A percentile compares a stretch with the other conserved stretches of the same genome.
These are phyloP conservation scores for Hypomontagnella submonticulosa DNA, from an alignment of 495 filamentous ascomycete species.

Conservation along the genomic window DNA sequence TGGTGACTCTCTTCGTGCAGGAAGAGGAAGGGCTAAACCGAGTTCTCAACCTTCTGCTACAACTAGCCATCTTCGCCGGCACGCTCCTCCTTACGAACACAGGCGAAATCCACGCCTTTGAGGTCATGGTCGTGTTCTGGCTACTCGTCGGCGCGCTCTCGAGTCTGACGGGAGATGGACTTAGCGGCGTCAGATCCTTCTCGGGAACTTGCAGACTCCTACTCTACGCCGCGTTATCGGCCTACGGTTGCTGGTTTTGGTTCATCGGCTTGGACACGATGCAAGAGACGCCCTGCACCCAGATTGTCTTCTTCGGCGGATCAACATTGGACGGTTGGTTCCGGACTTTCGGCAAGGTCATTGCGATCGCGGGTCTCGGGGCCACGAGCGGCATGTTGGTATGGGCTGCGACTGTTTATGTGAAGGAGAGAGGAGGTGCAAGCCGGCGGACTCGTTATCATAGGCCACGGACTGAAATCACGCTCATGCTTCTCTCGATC, in stretches of 20 bases:
- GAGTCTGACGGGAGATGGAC: slow-evolving; percentile 23
- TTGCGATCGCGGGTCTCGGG: slow-evolving; percentile 14
- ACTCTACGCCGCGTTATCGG: slow-evolving; percentile 34
- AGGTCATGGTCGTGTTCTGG: slow-evolving; percentile 33
- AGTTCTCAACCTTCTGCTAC: slow-evolving; percentile 33
- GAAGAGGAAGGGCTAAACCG: slow-evolving; percentile 31
- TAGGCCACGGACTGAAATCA: slow-evolving; percentile 33
- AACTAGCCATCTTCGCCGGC: slow-evolving; percentile 34
- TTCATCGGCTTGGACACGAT: slow-evolving; percentile 26
- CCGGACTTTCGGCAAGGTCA: slow-evolving; percentile 28
- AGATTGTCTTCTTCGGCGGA: slow-evolving; percentile 29
- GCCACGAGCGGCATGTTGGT: slow-evolving; percentile 7
- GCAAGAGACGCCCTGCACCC: slow-evolving; percentile 4
- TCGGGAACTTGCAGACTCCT: slow-evolving; percentile 19
- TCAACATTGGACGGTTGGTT: slow-evolving; percentile 33
- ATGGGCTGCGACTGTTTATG: slow-evolving; percentile 9
- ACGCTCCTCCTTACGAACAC: slow-evolving; percentile 16
- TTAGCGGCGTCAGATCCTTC: slow-evolving; percentile 20
- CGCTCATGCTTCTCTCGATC: slow-evolving; percentile 29
- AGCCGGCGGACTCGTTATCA: neutral
- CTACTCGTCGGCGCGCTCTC: slow-evolving; percentile 32
- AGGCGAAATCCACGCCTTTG: slow-evolving; percentile 22
- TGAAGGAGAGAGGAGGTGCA: neutral
- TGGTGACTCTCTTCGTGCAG: slow-evolving; percentile 33
- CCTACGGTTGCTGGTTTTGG: slow-evolving; percentile 43